A percentile compares a stretch with the other conserved stretches of the same genome.
Evolutionary conservation across 1,284 basidiomycete species (phyloP).

Genomic region (Meira nashicola): DNA sequence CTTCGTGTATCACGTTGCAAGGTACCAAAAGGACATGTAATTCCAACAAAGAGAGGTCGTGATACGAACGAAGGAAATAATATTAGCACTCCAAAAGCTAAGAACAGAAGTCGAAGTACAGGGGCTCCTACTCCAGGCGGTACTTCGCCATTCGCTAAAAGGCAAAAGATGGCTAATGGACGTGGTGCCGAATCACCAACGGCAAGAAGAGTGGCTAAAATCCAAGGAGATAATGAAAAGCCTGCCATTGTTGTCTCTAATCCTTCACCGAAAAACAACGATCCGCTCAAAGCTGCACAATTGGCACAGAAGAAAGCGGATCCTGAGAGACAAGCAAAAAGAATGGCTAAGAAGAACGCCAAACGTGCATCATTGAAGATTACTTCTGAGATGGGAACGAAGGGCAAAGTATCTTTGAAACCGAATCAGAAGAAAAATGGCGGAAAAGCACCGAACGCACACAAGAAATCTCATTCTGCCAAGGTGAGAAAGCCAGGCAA

Average conservation of each 20-base stretch:
- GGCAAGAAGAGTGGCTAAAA: background rate
- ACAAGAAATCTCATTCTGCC: no score
- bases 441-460: background rate
- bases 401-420: conserved; percentile 5
- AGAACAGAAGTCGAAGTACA: conserved; percentile 5
- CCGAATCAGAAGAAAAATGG: background rate
- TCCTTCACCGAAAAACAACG: background rate
- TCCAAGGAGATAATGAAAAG: no score
- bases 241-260: background rate
- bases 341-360: conserved; percentile 46
- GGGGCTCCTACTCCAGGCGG: conserved; percentile 50
- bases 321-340: conserved; percentile 30
- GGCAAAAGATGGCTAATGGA: background rate
- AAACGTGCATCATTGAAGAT: conserved; percentile 20
- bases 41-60: conserved; percentile 17
- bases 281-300: conserved; percentile 29
- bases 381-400: background rate
- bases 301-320: conserved; percentile 46
- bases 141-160: conserved; percentile 27
- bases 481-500: conserved; percentile 27
- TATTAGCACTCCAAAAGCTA: background rate
- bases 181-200: background rate
- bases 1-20: conserved; percentile 48
- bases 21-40: conserved; percentile 16
- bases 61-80: conserved; percentile 4